phyloP scores from a whole-genome alignment of 768 basidiomycete genomes.

The Piloderma croceum region DNA sequence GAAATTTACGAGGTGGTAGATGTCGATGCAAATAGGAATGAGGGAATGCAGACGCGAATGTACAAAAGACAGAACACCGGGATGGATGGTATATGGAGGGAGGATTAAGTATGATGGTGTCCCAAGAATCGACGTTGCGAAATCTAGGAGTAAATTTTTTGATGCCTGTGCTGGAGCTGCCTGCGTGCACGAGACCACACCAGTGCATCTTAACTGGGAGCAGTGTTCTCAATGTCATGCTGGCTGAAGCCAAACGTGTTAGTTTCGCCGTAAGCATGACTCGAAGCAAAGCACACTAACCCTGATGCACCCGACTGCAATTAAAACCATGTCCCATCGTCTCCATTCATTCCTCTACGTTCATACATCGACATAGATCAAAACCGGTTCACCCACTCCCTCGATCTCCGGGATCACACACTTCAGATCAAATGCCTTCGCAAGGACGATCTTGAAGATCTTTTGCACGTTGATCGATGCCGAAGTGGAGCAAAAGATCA shows the following conservation, averaged over 20 bases:
- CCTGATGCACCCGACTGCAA: too few relatives aligned
- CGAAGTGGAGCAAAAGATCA: constrained; percentile 98
- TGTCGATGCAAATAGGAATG: constrained; percentile 10
- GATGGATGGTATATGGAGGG: too few relatives aligned
- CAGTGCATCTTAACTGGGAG: too few relatives aligned
- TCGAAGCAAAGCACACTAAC: too few relatives aligned
- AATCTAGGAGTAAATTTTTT: too few relatives aligned
- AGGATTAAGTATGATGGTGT: too few relatives aligned
- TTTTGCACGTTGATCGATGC: constrained; percentile 99
- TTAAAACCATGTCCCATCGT: not conserved
- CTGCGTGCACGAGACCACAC: too few relatives aligned
- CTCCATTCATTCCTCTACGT: not conserved
- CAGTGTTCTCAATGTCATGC: too few relatives aligned
- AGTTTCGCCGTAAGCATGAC: too few relatives aligned
- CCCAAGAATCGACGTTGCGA: too few relatives aligned
- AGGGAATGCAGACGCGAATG: constrained; percentile 11
- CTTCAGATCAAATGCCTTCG: constrained; percentile 97
- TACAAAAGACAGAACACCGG: constrained; percentile 9
- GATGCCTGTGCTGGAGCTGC: too few relatives aligned
- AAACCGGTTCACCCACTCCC: constrained; percentile 90
- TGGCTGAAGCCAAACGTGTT: too few relatives aligned
- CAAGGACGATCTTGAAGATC: constrained; percentile 96
- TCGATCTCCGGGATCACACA: constrained; percentile 98
- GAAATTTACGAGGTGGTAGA: constrained; percentile 9
- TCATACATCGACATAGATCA: constrained; percentile 88